phyloP scores from a whole-genome alignment of 352 stramenopile genomes.

The Phytopythium montanum region DNA sequence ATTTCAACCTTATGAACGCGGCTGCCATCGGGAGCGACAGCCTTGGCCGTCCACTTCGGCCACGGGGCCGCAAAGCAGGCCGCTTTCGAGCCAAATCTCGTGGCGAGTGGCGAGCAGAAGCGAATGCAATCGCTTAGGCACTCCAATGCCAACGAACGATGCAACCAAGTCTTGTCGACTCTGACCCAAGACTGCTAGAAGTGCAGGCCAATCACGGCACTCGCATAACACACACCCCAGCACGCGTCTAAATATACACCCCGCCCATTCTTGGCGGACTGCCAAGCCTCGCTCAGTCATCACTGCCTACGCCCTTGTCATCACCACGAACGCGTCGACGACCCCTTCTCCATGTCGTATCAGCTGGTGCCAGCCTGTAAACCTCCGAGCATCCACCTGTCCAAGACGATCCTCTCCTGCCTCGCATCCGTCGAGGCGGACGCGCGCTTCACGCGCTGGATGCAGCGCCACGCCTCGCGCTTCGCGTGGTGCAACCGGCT shows the following conservation, averaged over 20 bases:
- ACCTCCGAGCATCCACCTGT: constrained; percentile 1
- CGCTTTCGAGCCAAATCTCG: too few relatives aligned
- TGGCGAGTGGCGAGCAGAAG: background rate
- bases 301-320: background rate
- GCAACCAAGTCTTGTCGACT: background rate
- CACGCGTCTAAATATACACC: too few relatives aligned
- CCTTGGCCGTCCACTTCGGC: too few relatives aligned
- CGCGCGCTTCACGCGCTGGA: background rate
- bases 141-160: background rate
- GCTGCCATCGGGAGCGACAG: too few relatives aligned
- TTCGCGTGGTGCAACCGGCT: constrained; percentile 13
- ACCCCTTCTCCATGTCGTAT: background rate
- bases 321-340: background rate
- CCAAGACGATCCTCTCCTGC: background rate
- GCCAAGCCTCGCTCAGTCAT: background rate
- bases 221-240: too few relatives aligned
- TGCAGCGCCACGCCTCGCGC: background rate
- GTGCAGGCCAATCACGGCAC: too few relatives aligned
- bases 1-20: too few relatives aligned
- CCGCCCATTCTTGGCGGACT: too few relatives aligned
- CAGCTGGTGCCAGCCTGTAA: background rate
- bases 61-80: too few relatives aligned
- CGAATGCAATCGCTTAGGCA: background rate
- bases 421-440: background rate
- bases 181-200: background rate